Evolutionary conservation across 2,329 filamentous ascomycete genomes (phyloP), one percentile per base, ranked within the genome.

Genomic region (Fusarium incarnatum): DNA sequence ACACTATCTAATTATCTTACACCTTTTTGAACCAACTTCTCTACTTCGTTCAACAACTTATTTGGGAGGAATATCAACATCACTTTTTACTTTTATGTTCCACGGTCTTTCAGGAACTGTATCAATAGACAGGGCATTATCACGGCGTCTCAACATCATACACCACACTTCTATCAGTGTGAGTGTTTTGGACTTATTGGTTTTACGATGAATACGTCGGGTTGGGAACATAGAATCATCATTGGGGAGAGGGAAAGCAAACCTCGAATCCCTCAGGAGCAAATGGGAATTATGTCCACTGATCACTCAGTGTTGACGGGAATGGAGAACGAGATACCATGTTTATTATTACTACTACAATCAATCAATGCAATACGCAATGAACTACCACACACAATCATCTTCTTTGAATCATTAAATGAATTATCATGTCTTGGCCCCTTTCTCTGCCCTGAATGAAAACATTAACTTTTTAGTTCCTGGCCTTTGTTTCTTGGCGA

Each of bases 71-170:
- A 18, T 37, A 53, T 41, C 34, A 42, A 37, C 34, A 37, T 37
- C n/a, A 34, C 16, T 50, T 42, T 53, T 53, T 42, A 48, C 52
- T 66, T 64, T 37, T n/a, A 37, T 75, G 59, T 68, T 61, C 65
- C 62, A 60, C 56, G 47, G 58, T 56, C 49, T 72, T 71, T 67
- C 53, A 67, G 42, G 74, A 70, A 73, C 62, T 76, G 74, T 76
- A 76, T 67, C 67, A 74, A 47, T 76, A 76, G 72, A 76, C 67
- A 67, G 67, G 74, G 74, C 72, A 74, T 75, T 72, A 66, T 65
- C 63, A 73, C 69, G 74, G 67, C 73, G 74, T 73, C 71, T 75
- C 64, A 42, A 57, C 73, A 67, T 66, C 72, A 70, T 67, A 68
- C 67, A 65, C 54, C 70, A 56, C 63, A 68, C 47, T 55, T 32